Conservation (phyloP, 345 rosid species). For the Salix brachista region DNA sequence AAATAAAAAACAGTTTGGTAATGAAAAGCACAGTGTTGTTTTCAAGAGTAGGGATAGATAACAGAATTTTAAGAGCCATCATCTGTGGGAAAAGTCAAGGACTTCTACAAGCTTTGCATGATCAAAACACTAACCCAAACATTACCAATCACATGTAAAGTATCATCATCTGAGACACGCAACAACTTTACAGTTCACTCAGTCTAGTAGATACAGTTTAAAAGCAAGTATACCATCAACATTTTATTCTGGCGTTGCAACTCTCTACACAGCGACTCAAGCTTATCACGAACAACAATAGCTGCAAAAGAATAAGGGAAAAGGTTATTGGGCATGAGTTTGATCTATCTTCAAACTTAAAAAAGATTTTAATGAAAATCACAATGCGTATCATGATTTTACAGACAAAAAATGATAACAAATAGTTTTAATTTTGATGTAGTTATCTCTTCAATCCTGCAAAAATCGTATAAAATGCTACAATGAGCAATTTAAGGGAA, state of each 20-base stretch:
- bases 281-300: constrained; percentile 75
- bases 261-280: constrained; percentile 90
- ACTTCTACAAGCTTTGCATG: not conserved
- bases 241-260: constrained; percentile 89
- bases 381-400: not conserved
- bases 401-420: not conserved
- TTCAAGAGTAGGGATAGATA: no score
- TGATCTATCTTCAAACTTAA: not conserved
- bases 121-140: not conserved
- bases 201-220: not conserved
- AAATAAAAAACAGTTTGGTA: no score
- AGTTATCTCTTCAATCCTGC: not conserved
- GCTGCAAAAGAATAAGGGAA: constrained; percentile 40
- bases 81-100: no score
- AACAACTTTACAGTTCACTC: not conserved
- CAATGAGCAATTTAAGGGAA: not conserved
- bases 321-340: not conserved
- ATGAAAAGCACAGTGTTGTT: no score
- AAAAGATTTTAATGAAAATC: not conserved
- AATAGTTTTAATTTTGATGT: not conserved
- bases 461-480: not conserved
- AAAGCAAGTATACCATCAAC: constrained; percentile 58
- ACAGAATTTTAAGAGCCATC: no score
- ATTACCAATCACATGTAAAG: not conserved
- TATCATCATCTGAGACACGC: not conserved